Evolutionary conservation across 2,329 filamentous ascomycete species (phyloP).

Genomic region (Sclerotinia spermophila): DNA sequence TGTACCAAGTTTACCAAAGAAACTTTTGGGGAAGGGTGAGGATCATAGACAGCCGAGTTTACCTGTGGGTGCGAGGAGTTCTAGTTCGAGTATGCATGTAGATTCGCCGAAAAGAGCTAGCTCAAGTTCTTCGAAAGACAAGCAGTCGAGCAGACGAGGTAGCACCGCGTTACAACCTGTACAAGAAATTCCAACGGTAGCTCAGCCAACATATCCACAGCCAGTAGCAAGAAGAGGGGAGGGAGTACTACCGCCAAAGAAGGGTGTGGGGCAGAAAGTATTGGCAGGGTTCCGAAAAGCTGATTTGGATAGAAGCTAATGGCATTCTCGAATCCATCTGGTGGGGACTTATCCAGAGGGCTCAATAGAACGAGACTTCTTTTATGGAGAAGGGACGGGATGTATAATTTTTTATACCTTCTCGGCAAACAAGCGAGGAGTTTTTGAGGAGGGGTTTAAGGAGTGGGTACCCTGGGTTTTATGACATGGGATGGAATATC

Average conservation of each 20-base stretch:
- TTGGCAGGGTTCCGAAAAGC: slow-evolving; percentile 29
- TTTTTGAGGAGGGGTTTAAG: background rate
- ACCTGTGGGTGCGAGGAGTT: slow-evolving; percentile 24
- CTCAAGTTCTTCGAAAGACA: slow-evolving; percentile 17
- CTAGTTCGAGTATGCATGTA: slow-evolving; percentile 10
- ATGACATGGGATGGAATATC: background rate
- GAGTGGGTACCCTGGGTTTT: background rate
- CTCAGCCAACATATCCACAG: slow-evolving; percentile 19
- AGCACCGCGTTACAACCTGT: slow-evolving; percentile 18
- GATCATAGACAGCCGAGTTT: slow-evolving; percentile 31
- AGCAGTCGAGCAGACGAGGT: slow-evolving; percentile 14
- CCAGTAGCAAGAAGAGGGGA: slow-evolving; percentile 9
- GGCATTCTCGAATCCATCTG: too few species aligned
- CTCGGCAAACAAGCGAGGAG: background rate
- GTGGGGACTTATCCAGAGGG: background rate
- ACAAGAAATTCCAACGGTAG: slow-evolving; percentile 21
- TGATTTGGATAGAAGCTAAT: slow-evolving; percentile 31
- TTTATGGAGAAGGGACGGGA: background rate
- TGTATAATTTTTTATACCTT: background rate
- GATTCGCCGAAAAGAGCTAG: slow-evolving; percentile 14
- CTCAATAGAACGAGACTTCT: too few species aligned
- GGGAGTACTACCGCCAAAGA: slow-evolving; percentile 17
- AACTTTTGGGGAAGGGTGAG: slow-evolving; percentile 30
- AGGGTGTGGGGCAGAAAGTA: slow-evolving; percentile 24
- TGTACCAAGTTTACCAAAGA: slow-evolving; percentile 30